Percentiles rank a stretch among this genome's conserved stretches.
phyloP scores from a whole-genome alignment of 371 early-diverging fungal species.

The Choanephora cucurbitarum region DNA sequence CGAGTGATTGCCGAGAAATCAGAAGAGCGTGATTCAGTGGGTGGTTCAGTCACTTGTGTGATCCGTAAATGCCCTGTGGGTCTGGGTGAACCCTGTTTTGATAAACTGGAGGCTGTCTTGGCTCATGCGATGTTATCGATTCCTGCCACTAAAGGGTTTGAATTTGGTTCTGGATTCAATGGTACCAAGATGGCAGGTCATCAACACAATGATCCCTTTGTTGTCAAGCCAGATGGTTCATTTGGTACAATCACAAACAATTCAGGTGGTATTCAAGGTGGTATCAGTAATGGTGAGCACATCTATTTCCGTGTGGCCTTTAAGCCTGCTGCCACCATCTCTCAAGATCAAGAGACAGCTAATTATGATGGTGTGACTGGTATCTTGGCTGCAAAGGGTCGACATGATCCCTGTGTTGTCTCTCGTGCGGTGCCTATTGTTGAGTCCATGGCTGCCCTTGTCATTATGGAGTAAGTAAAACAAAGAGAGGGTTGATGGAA shows the following conservation, averaged over 20 bases:
- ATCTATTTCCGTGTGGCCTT: conserved; percentile 97
- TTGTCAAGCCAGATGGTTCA: conserved; percentile 54
- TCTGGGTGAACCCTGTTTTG: conserved; percentile 98
- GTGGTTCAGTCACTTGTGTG: conserved; percentile 97
- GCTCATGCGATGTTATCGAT: conserved; percentile 99
- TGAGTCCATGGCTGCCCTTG: conserved; percentile 94
- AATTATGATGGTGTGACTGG: conserved; percentile 85
- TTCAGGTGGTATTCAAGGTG: conserved; percentile 97
- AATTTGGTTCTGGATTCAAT: conserved; percentile 92
- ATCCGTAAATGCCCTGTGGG: conserved; percentile 92
- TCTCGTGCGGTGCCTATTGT: conserved; percentile 97
- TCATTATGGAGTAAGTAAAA: conserved; percentile 90
- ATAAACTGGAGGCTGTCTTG: conserved; percentile 94
- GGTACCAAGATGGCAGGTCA: conserved; percentile 89
- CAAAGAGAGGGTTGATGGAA: too few species aligned
- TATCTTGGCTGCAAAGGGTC: conserved; percentile 87
- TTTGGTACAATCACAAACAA: conserved; percentile 89
- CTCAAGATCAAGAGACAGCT: conserved; percentile 85
- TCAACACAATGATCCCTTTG: conserved; percentile 93
- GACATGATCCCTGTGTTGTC: conserved; percentile 98
- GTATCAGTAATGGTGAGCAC: conserved; percentile 94
- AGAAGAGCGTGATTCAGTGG: conserved; percentile 88
- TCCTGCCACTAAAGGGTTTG: conserved; percentile 97
- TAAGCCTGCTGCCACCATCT: conserved; percentile 96
- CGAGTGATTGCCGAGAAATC: conserved; percentile 72